Percentiles rank a stretch among this genome's conserved stretches.
These are phyloP conservation scores for Podaxis rugospora DNA, from an alignment of 768 basidiomycete genomes.

Conservation along the genomic window DNA sequence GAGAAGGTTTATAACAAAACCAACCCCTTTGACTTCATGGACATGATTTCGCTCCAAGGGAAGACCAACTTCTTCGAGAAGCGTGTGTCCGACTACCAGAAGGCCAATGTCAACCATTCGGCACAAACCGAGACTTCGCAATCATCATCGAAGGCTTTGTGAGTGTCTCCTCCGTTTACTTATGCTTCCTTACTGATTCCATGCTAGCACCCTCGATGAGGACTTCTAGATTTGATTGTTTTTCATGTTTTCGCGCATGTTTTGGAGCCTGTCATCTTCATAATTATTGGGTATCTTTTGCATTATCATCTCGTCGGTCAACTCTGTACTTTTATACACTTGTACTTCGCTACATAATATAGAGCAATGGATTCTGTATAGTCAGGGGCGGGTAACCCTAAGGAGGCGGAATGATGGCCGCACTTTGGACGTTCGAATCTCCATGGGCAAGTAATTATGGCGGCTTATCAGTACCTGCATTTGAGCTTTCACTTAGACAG, in stretches of 20 bases:
- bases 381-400: neutral
- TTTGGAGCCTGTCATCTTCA: neutral
- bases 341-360: slow-evolving; percentile 2
- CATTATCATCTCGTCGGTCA: slow-evolving; percentile 2
- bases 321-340: slow-evolving; percentile 8
- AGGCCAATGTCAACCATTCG: slow-evolving; percentile 63
- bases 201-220: slow-evolving; percentile 27
- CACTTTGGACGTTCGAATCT: neutral
- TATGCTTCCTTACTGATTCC: slow-evolving; percentile 6
- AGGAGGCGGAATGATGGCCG: neutral
- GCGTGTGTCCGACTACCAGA: slow-evolving; percentile 83
- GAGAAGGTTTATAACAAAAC: slow-evolving; percentile 76
- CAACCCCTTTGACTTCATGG: slow-evolving; percentile 97
- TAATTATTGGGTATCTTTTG: slow-evolving; percentile 5
- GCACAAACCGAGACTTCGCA: slow-evolving; percentile 19
- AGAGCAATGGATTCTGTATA: neutral
- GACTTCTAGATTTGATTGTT: slow-evolving; percentile 24
- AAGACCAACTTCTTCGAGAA: slow-evolving; percentile 99
- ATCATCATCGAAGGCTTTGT: slow-evolving; percentile 28
- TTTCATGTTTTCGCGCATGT: slow-evolving; percentile 5
- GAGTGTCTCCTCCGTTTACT: slow-evolving; percentile 13
- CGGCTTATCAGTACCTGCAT: neutral
- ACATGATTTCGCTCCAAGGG: slow-evolving; percentile 92
- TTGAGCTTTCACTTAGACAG: neutral
- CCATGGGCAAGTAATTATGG: no score